Evolutionary conservation across 2,329 filamentous ascomycete species (phyloP).

Genomic region (Colletotrichum brevisporum): DNA sequence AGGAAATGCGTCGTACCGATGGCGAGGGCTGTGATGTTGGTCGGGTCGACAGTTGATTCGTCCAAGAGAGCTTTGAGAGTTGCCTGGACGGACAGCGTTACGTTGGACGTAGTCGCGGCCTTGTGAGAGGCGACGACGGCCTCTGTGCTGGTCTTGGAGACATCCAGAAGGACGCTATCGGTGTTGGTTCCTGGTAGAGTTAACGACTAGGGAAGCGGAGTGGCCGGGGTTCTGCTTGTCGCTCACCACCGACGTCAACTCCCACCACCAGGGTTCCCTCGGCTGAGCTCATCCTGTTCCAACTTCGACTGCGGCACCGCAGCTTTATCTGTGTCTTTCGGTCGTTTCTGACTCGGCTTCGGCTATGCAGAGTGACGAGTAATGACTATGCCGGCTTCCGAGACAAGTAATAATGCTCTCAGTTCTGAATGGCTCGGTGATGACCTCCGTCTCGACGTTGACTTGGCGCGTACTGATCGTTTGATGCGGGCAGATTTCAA

Average conservation of each 20-base stretch:
- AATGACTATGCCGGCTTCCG: neutral
- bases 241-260: conserved; percentile 41
- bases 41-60: conserved; percentile 46
- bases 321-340: neutral
- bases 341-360: neutral
- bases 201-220: neutral
- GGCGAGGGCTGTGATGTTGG: conserved; percentile 62
- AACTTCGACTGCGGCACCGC: conserved; percentile 3
- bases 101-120: conserved; percentile 62
- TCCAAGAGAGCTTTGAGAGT: conserved; percentile 60
- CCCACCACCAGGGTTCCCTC: conserved; percentile 40
- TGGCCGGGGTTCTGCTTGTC: neutral
- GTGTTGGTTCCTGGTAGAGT: conserved; percentile 62
- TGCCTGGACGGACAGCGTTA: conserved; percentile 61
- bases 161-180: conserved; percentile 65
- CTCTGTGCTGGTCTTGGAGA: conserved; percentile 31
- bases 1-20: conserved; percentile 72
- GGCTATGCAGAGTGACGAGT: neutral
- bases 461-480: conserved; percentile 4
- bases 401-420: no score
- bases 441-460: neutral
- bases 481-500: conserved; percentile 8
- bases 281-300: conserved; percentile 23
- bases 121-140: conserved; percentile 53
- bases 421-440: neutral